Evolutionary conservation across 768 basidiomycete species (phyloP).

Genomic region (Lentinula guzmanii): DNA sequence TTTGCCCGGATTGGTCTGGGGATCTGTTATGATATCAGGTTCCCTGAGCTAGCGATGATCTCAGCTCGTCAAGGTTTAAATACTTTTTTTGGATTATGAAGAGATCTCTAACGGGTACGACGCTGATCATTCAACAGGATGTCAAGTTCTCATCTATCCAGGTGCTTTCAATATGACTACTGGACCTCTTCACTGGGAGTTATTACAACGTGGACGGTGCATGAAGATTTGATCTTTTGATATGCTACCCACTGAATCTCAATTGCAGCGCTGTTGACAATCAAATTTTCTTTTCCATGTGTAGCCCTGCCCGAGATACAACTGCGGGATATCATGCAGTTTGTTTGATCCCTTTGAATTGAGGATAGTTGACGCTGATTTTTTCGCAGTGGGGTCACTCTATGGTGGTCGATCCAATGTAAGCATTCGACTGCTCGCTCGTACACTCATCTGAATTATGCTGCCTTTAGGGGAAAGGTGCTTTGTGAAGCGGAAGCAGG

Average conservation of each 20-base stretch:
- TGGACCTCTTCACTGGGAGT: constrained; percentile 93
- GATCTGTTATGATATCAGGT: constrained; percentile 94
- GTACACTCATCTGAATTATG: neutral
- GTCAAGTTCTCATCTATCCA: constrained; percentile 86
- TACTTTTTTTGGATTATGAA: neutral
- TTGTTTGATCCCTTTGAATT: constrained; percentile 9
- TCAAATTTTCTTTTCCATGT: constrained; percentile 95
- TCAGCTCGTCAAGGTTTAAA: constrained; percentile 74
- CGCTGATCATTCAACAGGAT: constrained; percentile 41
- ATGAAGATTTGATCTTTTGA: constrained; percentile 12
- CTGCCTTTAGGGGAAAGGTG: constrained; percentile 57
- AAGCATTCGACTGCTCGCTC: constrained; percentile 20
- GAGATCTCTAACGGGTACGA: neutral
- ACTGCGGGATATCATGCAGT: constrained; percentile 86
- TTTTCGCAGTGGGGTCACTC: constrained; percentile 77
- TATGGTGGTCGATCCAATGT: constrained; percentile 89
- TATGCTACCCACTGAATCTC: neutral
- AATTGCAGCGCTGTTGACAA: constrained; percentile 85
- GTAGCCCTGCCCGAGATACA: constrained; percentile 86
- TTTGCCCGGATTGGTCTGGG: constrained; percentile 96
- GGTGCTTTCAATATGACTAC: constrained; percentile 95
- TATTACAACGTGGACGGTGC: constrained; percentile 82
- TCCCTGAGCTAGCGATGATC: constrained; percentile 91
- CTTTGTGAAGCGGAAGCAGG: constrained; percentile 68
- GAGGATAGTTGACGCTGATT: neutral